Percentiles rank a stretch among this genome's conserved stretches.
These are phyloP conservation scores for Alternaria gaisen DNA, from an alignment of 2,329 filamentous ascomycete species.

Conservation along the genomic window DNA sequence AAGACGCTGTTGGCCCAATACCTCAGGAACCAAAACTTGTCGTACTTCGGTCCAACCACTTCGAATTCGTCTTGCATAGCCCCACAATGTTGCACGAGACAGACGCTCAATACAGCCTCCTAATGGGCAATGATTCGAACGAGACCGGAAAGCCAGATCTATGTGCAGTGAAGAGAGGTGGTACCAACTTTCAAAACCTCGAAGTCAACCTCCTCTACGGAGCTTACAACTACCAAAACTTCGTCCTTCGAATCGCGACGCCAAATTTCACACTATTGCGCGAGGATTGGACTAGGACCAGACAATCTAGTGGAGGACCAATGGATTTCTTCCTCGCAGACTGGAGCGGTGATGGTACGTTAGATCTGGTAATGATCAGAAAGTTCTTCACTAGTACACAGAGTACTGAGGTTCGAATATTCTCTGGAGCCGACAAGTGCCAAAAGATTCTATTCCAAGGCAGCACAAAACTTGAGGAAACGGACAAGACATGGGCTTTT, in stretches of 20 bases:
- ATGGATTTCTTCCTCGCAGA: too few species aligned
- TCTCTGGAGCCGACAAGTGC: rapidly evolving
- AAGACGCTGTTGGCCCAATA: rapidly evolving
- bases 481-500: not conserved
- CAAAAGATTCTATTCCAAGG: not conserved
- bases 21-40: rapidly evolving
- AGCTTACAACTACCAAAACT: not conserved
- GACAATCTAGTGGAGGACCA: rapidly evolving
- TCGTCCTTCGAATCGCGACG: rapidly evolving
- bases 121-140: not conserved
- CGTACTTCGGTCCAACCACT: not conserved
- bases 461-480: rapidly evolving
- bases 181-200: not conserved
- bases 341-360: too few species aligned
- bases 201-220: not conserved
- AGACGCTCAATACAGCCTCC: rapidly evolving
- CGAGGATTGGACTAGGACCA: rapidly evolving
- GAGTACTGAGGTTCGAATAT: too few species aligned
- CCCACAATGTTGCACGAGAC: not conserved
- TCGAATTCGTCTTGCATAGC: rapidly evolving
- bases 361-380: too few species aligned
- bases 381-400: too few species aligned
- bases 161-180: not conserved
- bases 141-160: not conserved
- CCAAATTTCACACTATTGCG: rapidly evolving